Conservation (phyloP, 768 basidiomycete genomes). For the Mycena amicta region DNA sequence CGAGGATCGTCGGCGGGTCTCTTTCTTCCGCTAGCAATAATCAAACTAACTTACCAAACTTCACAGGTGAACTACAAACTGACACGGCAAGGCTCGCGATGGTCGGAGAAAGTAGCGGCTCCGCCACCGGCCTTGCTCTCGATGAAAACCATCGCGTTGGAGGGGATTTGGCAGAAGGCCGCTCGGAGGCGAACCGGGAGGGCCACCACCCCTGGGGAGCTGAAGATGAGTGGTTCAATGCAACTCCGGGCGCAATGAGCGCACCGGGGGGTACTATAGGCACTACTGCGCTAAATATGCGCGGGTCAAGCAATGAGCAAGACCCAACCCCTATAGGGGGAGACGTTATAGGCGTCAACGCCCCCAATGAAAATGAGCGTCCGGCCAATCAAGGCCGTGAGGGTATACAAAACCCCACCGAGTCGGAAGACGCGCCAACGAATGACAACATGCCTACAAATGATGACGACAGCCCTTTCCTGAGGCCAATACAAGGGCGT, state of each 20-base stretch:
- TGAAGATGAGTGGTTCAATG: neutral
- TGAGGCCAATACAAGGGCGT: no score
- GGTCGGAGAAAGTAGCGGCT: neutral
- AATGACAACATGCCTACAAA: no score
- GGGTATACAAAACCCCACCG: no score
- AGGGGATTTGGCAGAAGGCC: neutral
- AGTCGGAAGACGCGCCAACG: no score
- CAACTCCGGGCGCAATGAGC: neutral
- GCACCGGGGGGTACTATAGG: neutral
- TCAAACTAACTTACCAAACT: neutral
- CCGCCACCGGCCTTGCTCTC: neutral
- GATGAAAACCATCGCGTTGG: neutral
- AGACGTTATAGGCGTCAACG: neutral
- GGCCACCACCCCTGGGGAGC: neutral
- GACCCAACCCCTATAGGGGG: neutral
- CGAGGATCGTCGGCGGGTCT: constrained; percentile 7
- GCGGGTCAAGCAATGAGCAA: neutral
- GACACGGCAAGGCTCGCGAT: neutral
- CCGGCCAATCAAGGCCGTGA: neutral
- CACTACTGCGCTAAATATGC: neutral
- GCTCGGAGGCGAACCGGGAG: neutral
- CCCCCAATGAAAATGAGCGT: neutral
- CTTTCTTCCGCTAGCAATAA: neutral
- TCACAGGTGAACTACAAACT: neutral
- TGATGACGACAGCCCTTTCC: no score